Percentiles rank a stretch among this genome's conserved stretches.
These are phyloP conservation scores for Fomitopsis pinicola DNA, from an alignment of 1,284 basidiomycete genomes.

Conservation along the genomic window DNA sequence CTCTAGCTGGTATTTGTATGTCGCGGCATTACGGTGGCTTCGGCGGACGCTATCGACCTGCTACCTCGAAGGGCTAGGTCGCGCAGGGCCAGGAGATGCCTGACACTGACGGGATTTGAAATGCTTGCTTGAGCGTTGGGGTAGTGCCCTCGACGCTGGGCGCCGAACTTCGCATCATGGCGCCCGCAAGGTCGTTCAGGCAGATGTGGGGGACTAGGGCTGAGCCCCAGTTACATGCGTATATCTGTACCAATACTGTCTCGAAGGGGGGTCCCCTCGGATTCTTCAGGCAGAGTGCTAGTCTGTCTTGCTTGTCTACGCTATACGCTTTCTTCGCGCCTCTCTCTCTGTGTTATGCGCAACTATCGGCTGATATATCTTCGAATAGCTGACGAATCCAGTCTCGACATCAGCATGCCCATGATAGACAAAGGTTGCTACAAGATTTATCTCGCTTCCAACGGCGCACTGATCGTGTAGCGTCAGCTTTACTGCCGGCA, in stretches of 20 bases:
- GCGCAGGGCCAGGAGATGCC: no score
- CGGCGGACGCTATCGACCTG: no score
- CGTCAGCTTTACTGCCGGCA: conserved; percentile 52
- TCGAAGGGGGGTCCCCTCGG: no score
- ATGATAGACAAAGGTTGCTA: conserved; percentile 28
- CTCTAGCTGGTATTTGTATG: no score
- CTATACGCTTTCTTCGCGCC: background rate
- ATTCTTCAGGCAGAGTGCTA: no score
- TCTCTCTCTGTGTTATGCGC: background rate
- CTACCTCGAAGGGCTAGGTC: no score
- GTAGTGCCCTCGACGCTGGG: background rate
- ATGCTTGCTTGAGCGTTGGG: no score
- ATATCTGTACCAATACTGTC: no score
- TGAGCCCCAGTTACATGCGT: background rate
- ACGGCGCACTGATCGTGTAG: conserved; percentile 7
- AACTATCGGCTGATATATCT: conserved; percentile 5
- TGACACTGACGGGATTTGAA: no score
- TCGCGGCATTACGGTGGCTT: no score
- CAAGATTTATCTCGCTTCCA: background rate
- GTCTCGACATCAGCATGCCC: conserved; percentile 21
- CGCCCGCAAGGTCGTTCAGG: background rate
- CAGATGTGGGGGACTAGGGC: background rate
- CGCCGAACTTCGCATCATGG: background rate
- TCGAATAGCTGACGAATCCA: conserved; percentile 20
- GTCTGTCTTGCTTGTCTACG: background rate